Evolutionary conservation across 2,329 filamentous ascomycete genomes (phyloP), one percentile per base, ranked within the genome.

Genomic region (Aspergillus texensis): DNA sequence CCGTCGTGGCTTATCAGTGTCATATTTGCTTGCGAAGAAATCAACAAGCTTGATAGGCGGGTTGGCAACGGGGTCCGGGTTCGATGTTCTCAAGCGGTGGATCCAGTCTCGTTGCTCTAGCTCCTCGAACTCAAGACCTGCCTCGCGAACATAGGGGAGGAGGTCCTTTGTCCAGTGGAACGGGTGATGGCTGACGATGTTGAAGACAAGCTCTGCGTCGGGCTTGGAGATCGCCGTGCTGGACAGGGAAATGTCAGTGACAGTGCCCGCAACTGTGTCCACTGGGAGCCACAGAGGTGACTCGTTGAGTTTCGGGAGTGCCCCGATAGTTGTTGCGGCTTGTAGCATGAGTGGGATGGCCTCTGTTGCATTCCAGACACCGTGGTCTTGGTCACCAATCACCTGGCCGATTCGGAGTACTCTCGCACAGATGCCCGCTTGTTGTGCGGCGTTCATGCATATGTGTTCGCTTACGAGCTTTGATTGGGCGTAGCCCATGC

Each of bases 101-200:
- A 78, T 56, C 75, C 75, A 78, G 34, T 72, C 71, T 6, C 64
- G 61, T 21, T 69, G 71, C 9, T 62, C 58, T 1, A 75, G 54
- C 46, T 66, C 72, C 36, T 71, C 68, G 56, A 77, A 78, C 1
- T 67, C 75, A 3, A 78, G 65, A 1, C 86, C 79, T 8, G 76
- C 71, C 21, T 80, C 74, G 55, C 84, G 85, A 19, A 88, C 73
- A 4, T 80, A 79, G 2, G 85, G 85, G 0, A 88, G 78, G 2
- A 89, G 72, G 57, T 86, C 82, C 0, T 76, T 62, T 0, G 82
- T 85, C 84, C 85, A 88, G 43, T 82, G 68, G 65, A 87, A 83
- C 1, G 74, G 73, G 8, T 67, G 72, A 0, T 81, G 80, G 62
- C 87, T 87, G n/a, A 84, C 77, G 10, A 89, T 75, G 62, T 88